A percentile compares a stretch with the other conserved stretches of the same genome.
These are phyloP conservation scores for Nicotiana rustica DNA, from an alignment of 305 asterid genomes.

Conservation along the genomic window DNA sequence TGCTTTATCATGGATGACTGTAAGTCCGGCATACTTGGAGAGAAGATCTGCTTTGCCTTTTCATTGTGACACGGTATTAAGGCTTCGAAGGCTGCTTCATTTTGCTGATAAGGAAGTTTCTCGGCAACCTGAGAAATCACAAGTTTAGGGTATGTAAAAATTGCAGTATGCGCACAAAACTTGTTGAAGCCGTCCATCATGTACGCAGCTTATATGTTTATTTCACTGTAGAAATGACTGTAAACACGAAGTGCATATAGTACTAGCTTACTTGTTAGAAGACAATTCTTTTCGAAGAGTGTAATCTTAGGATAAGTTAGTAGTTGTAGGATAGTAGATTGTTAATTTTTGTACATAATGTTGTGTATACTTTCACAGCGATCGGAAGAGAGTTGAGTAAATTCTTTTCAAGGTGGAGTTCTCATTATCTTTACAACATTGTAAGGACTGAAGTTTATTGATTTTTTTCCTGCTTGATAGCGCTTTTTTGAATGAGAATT, in stretches of 20 bases:
- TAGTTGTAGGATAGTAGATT: conserved; percentile 23
- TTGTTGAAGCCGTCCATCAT: conserved; percentile 15
- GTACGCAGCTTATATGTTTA: conserved; percentile 11
- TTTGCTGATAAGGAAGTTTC: conserved; percentile 92
- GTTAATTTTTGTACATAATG: conserved; percentile 24
- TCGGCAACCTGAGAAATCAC: conserved; percentile 73
- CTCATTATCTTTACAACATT: conserved; percentile 10
- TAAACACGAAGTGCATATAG: not conserved
- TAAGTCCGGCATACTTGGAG: conserved; percentile 87
- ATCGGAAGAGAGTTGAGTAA: conserved; percentile 13
- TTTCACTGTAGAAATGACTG: not conserved
- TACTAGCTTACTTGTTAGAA: conserved; percentile 4
- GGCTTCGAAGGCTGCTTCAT: conserved; percentile 91
- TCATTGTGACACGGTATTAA: conserved; percentile 93
- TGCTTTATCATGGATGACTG: conserved; percentile 96
- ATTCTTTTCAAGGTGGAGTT: not conserved
- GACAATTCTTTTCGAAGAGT: not conserved
- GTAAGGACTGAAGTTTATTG: not conserved
- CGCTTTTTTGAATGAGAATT: not conserved
- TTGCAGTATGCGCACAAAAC: conserved; percentile 3
- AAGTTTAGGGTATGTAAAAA: conserved; percentile 30
- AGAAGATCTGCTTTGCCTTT: conserved; percentile 91
- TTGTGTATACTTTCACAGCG: conserved; percentile 22
- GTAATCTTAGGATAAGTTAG: not conserved
- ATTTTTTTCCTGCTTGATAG: not conserved